A percentile compares a stretch with the other conserved stretches of the same genome.
phyloP scores from a whole-genome alignment of 257 asterid genomes.

The Solanum lycopersicoides region DNA sequence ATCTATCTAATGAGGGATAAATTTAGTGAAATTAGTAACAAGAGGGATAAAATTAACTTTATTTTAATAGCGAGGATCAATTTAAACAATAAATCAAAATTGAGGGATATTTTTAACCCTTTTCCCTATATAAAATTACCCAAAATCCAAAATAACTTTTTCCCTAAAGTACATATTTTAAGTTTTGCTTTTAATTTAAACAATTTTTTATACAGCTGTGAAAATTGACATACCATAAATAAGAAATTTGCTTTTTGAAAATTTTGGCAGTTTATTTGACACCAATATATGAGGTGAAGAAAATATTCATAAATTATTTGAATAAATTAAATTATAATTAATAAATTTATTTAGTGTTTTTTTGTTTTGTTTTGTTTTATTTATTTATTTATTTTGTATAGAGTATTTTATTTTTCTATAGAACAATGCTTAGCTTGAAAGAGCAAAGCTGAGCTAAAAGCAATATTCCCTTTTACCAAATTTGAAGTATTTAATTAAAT shows the following conservation, averaged over 20 bases:
- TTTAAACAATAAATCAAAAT: no score
- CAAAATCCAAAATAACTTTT: neutral
- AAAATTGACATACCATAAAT: neutral
- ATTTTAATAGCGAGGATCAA: no score
- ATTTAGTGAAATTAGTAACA: no score
- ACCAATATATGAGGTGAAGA: neutral
- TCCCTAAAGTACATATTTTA: neutral
- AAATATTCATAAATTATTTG: neutral
- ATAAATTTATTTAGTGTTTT: neutral
- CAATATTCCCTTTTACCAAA: neutral
- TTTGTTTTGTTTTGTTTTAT: neutral
- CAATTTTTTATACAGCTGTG: neutral
- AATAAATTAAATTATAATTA: neutral
- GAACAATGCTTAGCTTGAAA: neutral
- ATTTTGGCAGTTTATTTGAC: neutral
- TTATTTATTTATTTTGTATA: neutral
- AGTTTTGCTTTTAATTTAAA: neutral
- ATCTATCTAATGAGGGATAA: no score
- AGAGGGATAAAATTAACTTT: no score
- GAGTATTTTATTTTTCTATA: neutral
- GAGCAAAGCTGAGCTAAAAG: neutral
- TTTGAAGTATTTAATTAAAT: neutral
- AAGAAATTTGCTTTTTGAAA: neutral
- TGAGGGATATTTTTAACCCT: no score
- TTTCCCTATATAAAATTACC: no score